A percentile compares a stretch with the other conserved stretches of the same genome.
phyloP scores from a whole-genome alignment of 2,329 filamentous ascomycete species.

The Neofusicoccum parvum region DNA sequence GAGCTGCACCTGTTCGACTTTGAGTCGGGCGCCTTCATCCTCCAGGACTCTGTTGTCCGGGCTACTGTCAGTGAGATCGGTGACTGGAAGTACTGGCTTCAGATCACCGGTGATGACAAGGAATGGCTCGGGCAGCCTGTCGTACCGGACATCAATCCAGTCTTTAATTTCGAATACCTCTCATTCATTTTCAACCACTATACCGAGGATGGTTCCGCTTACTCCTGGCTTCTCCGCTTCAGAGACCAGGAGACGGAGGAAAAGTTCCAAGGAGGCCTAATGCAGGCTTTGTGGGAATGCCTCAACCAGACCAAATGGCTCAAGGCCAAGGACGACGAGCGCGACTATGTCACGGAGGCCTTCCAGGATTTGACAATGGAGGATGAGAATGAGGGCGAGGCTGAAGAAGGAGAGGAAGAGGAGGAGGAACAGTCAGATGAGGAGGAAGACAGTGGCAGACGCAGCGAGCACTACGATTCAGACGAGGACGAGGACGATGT shows the following conservation, averaged over 20 bases:
- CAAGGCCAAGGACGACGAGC: slow-evolving; percentile 88
- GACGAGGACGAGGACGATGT: slow-evolving; percentile 82
- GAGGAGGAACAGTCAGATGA: slow-evolving; percentile 49
- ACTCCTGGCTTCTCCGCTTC: slow-evolving; percentile 94
- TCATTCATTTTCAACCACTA: slow-evolving; percentile 99
- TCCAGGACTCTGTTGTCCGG: slow-evolving; percentile 73
- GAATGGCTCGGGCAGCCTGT: slow-evolving; percentile 88
- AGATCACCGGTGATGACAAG: slow-evolving; percentile 73
- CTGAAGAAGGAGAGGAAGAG: slow-evolving; percentile 56
- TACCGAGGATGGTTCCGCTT: slow-evolving; percentile 80
- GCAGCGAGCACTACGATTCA: slow-evolving; percentile 72
- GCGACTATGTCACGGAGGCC: slow-evolving; percentile 91
- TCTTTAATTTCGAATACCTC: slow-evolving; percentile 98
- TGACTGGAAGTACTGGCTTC: slow-evolving; percentile 93
- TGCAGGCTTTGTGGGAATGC: slow-evolving; percentile 96
- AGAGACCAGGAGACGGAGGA: slow-evolving; percentile 79
- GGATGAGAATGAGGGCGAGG: slow-evolving; percentile 63
- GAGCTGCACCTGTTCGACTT: slow-evolving; percentile 96
- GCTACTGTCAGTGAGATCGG: slow-evolving; percentile 85
- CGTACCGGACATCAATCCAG: slow-evolving; percentile 89
- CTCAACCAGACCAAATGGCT: slow-evolving; percentile 92
- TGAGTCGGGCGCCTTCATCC: slow-evolving; percentile 77
- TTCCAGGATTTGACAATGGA: slow-evolving; percentile 96
- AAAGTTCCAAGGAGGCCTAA: slow-evolving; percentile 87
- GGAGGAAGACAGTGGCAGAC: slow-evolving; percentile 66